Conservation (phyloP, 1,284 basidiomycete species). For the Puccinia polysora region DNA sequence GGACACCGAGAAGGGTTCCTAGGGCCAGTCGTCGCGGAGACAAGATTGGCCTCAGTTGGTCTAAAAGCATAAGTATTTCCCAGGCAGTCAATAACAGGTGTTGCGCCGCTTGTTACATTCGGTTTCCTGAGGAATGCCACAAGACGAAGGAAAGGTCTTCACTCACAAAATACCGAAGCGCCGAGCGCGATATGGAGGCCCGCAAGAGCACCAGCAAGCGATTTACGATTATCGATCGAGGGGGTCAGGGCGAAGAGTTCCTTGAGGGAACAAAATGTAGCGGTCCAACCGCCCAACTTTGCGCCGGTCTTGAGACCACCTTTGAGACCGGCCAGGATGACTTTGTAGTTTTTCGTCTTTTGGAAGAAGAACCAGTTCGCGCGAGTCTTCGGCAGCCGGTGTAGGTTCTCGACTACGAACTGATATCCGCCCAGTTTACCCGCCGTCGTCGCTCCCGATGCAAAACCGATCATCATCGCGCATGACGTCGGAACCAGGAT, state of each 20-base stretch:
- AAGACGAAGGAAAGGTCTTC: too few relatives aligned
- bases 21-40: conserved; percentile 1
- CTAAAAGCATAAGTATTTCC: too few relatives aligned
- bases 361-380: neutral
- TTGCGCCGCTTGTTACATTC: neutral
- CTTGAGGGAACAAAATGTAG: neutral
- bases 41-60: conserved; percentile 7
- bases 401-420: conserved; percentile 11
- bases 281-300: too few relatives aligned
- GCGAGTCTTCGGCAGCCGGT: neutral
- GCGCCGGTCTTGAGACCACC: too few relatives aligned
- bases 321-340: conserved; percentile 9
- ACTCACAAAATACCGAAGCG: neutral
- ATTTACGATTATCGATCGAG: neutral
- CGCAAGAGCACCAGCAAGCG: neutral
- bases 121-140: too few relatives aligned
- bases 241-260: neutral
- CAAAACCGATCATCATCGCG: conserved; percentile 3
- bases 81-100: neutral
- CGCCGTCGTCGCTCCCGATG: neutral
- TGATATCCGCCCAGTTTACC: neutral
- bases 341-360: conserved; percentile 21
- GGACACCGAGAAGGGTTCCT: too few relatives aligned
- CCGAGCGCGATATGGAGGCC: neutral
- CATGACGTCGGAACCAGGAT: neutral